Evolutionary conservation across 2,329 filamentous ascomycete species (phyloP), one percentile per base, ranked within the genome.

Genomic region (Penicillium sp.): DNA sequence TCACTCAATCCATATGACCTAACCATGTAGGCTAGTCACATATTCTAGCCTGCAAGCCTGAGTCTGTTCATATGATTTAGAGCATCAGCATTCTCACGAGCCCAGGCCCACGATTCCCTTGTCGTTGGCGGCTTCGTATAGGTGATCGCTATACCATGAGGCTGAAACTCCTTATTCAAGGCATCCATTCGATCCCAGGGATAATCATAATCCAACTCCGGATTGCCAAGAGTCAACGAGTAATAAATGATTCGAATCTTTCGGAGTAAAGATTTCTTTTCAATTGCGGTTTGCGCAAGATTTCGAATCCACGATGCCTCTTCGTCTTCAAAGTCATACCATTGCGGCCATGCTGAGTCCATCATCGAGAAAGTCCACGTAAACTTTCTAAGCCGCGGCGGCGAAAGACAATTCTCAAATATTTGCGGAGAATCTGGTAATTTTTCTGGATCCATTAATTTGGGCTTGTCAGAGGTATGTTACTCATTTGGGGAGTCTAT

Each of bases 171-270:
- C 24, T 49, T 4, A 49, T 49, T 49, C 45, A 49, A 30, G 5
- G 26, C 24, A 49, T 49, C 26, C 45, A 49, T 49, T 30, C 24
- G 45, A 30, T 49, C 45, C 45, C 45, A 49, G 3, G 45, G 26
- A 30, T 30, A 49, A 30, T 49, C 26, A 17, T 6, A 15, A 49
- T 49, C 26, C 44, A 2, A 10, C 15, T 17, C 5, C 3, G 13
- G 6, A 28, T 17, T 3, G 1, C 24, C 22, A 26, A 17, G 12
- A 47, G 13, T 15, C 44, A 26, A 7, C n/a, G 44, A 24, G 24
- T 17, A 2, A 26, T 26, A 28, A 9, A 17, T 1, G 2, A 47
- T 47, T 17, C 5, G 44, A 47, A 47, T 47, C 7, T 47, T 9
- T n/a, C 24, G 24, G 24, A 47, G 44, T 22, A 28, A 13, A 15